phyloP scores from a whole-genome alignment of 2,329 filamentous ascomycete genomes.

The Neofusicoccum umdonicola region DNA sequence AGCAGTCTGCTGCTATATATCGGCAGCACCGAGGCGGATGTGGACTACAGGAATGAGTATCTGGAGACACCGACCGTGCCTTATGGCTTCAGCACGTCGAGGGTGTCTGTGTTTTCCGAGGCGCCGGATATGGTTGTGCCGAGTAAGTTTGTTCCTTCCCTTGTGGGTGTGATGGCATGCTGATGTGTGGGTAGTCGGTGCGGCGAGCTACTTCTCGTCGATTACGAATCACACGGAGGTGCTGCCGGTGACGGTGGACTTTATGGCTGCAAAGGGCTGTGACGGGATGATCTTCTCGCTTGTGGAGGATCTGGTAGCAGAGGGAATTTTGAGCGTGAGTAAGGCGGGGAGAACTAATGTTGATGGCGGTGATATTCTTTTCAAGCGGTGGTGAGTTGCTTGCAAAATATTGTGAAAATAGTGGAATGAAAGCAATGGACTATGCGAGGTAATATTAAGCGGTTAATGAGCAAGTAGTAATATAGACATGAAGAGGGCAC shows the following conservation, averaged over 20 bases:
- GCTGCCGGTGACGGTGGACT: constrained; percentile 57
- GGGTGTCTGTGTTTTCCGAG: constrained; percentile 50
- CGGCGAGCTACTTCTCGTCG: constrained; percentile 42
- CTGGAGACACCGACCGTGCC: constrained; percentile 44
- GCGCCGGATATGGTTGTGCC: constrained; percentile 48
- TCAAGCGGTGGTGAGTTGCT: constrained; percentile 20
- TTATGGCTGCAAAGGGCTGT: constrained; percentile 60
- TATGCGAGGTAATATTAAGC: too few species aligned
- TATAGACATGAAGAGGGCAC: too few species aligned
- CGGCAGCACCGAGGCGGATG: constrained; percentile 36
- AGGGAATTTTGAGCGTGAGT: constrained; percentile 49
- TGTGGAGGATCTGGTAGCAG: constrained; percentile 50
- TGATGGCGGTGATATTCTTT: constrained; percentile 42
- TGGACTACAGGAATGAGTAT: constrained; percentile 48
- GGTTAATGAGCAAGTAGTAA: too few species aligned
- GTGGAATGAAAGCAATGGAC: too few species aligned
- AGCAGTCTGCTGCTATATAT: constrained; percentile 51
- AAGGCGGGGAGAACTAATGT: constrained; percentile 43
- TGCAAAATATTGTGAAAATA: too few species aligned
- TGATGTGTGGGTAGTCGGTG: constrained; percentile 34
- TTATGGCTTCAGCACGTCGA: constrained; percentile 47
- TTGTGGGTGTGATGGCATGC: not conserved
- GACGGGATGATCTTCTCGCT: constrained; percentile 58
- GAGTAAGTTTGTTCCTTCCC: constrained; percentile 21
- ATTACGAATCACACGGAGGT: constrained; percentile 51